phyloP scores from a whole-genome alignment of 345 rosid species.

The Citrus mangshanensis region DNA sequence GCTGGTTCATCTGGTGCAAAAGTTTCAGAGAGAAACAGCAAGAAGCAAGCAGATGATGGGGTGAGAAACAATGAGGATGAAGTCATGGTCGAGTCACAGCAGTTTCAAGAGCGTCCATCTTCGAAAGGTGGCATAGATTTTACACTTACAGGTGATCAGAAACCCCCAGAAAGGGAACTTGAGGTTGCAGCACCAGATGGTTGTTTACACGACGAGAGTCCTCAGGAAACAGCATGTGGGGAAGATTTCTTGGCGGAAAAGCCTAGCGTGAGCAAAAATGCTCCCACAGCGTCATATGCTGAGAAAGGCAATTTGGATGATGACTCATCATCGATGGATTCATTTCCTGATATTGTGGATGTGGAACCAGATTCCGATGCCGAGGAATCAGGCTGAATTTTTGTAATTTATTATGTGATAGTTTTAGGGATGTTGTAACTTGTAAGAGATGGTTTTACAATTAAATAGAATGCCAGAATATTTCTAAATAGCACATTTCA shows the following conservation, averaged over 20 bases:
- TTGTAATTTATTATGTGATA: too few relatives aligned
- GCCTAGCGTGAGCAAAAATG: conserved; percentile 11
- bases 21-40: conserved; percentile 18
- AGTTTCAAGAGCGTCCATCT: conserved; percentile 23
- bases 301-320: conserved; percentile 26
- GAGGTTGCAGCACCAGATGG: neutral
- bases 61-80: conserved; percentile 22
- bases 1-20: conserved; percentile 20
- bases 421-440: neutral
- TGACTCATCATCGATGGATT: conserved; percentile 30
- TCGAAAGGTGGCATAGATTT: conserved; percentile 19
- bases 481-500: too few relatives aligned
- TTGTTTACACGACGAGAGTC: conserved; percentile 1
- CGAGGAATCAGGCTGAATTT: conserved; percentile 3
- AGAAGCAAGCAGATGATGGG: conserved; percentile 20
- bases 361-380: conserved; percentile 46
- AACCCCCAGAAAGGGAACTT: conserved; percentile 4
- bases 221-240: conserved; percentile 4
- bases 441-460: too few relatives aligned
- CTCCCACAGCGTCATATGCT: neutral
- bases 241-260: conserved; percentile 12
- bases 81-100: conserved; percentile 24
- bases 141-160: conserved; percentile 3
- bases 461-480: too few relatives aligned
- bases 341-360: conserved; percentile 42